These are phyloP conservation scores for Penicillium sp. DNA, from an alignment of 2,329 filamentous ascomycete genomes.

Conservation along the genomic window DNA sequence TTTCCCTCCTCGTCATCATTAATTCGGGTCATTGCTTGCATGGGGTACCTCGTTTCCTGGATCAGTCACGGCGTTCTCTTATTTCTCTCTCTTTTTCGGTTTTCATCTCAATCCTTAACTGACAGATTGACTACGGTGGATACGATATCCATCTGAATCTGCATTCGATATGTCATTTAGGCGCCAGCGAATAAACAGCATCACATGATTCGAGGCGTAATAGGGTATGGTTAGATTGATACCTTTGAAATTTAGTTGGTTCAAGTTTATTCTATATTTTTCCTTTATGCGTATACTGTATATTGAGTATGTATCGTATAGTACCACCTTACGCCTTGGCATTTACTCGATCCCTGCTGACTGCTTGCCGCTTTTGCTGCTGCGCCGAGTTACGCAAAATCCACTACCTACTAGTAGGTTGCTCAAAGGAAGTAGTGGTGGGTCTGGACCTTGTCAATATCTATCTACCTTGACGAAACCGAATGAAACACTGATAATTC, in stretches of 20 bases:
- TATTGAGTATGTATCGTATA: constrained; percentile 2
- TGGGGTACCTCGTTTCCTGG: constrained; percentile 10
- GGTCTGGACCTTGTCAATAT: too few relatives aligned
- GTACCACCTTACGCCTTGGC: too few relatives aligned
- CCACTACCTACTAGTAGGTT: too few relatives aligned
- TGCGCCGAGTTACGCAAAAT: too few relatives aligned
- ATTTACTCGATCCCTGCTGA: too few relatives aligned
- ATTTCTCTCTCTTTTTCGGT: constrained; percentile 1
- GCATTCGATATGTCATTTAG: constrained; percentile 20
- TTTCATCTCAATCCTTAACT: constrained; percentile 6
- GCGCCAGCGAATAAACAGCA: constrained; percentile 9
- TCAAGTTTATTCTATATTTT: background rate
- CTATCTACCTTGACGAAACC: too few relatives aligned
- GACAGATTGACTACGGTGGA: constrained; percentile 13
- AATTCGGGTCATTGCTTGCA: constrained; percentile 14
- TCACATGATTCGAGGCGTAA: constrained; percentile 2
- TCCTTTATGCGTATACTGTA: background rate
- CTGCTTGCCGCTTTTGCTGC: too few relatives aligned
- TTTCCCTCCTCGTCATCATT: too few relatives aligned
- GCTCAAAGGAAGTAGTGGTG: too few relatives aligned
- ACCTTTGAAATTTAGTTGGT: background rate
- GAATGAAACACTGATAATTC: too few relatives aligned
- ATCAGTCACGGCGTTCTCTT: constrained; percentile 12
- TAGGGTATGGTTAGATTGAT: background rate
- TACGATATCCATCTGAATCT: constrained; percentile 8